These are phyloP conservation scores for Aspergillus hortae DNA, from an alignment of 2,329 filamentous ascomycete species.

Conservation along the genomic window DNA sequence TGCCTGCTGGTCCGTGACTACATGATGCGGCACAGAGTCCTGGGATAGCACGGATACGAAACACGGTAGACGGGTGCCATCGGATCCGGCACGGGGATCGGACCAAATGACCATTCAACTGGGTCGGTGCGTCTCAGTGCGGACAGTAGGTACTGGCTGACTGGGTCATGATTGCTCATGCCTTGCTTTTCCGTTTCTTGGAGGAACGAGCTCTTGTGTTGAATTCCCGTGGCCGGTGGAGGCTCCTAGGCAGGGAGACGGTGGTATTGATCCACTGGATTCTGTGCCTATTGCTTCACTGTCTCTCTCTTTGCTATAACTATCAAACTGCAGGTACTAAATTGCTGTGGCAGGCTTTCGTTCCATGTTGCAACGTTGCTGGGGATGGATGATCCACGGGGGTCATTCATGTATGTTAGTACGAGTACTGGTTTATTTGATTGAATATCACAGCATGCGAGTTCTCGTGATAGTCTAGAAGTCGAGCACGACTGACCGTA, in stretches of 20 bases:
- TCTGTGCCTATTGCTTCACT: background rate
- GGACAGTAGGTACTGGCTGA: background rate
- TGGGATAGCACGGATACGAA: slow-evolving; percentile 15
- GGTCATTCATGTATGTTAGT: background rate
- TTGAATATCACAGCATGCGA: too few relatives aligned
- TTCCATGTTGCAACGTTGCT: too few relatives aligned
- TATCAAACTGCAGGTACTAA: too few relatives aligned
- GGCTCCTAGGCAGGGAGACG: background rate
- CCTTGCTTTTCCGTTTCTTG: slow-evolving; percentile 2
- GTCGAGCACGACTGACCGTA: background rate
- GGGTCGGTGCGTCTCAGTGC: background rate
- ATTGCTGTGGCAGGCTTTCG: too few relatives aligned
- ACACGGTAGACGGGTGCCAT: slow-evolving; percentile 11
- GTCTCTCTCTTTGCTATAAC: too few relatives aligned
- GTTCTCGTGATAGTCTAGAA: background rate
- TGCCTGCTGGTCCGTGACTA: slow-evolving; percentile 16
- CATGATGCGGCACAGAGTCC: slow-evolving; percentile 17
- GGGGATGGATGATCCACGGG: too few relatives aligned
- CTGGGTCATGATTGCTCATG: slow-evolving; percentile 1
- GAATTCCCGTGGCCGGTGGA: background rate
- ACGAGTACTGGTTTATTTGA: too few relatives aligned
- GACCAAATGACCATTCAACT: slow-evolving; percentile 8
- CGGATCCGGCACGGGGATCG: slow-evolving; percentile 15
- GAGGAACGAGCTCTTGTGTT: slow-evolving; percentile 5
- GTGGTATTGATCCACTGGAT: background rate